Percentiles rank a stretch among this genome's conserved stretches.
Evolutionary conservation across 2,329 filamentous ascomycete species (phyloP).

Genomic region (Rhinocladiella mackenziei): DNA sequence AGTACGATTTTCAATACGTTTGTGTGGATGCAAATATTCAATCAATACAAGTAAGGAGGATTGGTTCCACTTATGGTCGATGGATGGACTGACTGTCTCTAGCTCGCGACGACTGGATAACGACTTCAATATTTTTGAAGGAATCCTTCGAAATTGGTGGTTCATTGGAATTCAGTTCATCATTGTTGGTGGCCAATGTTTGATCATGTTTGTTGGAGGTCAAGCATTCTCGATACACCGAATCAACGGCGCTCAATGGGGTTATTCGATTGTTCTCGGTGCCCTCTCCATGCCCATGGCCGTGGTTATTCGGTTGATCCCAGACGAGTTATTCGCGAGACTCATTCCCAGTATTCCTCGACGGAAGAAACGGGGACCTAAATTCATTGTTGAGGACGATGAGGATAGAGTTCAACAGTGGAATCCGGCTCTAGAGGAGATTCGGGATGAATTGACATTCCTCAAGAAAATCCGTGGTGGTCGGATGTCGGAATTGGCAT

Average conservation of each 20-base stretch:
- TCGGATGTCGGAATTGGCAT: conserved; percentile 56
- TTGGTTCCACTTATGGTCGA: neutral
- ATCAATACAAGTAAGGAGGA: conserved; percentile 54
- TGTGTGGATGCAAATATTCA: conserved; percentile 71
- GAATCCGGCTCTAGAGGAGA: conserved; percentile 60
- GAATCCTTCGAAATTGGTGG: conserved; percentile 54
- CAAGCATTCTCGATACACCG: conserved; percentile 51
- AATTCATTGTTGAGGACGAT: conserved; percentile 35
- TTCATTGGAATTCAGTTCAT: conserved; percentile 56
- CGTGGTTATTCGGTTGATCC: conserved; percentile 48
- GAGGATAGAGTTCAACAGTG: conserved; percentile 50
- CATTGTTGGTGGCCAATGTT: conserved; percentile 56
- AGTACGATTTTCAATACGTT: conserved; percentile 67
- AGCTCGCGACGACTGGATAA: conserved; percentile 59
- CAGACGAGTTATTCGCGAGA: conserved; percentile 47
- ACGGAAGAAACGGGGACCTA: conserved; percentile 20
- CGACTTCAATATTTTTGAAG: conserved; percentile 59
- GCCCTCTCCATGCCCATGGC: conserved; percentile 51
- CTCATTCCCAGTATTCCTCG: conserved; percentile 37
- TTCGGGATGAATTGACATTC: conserved; percentile 61
- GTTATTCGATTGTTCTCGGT: conserved; percentile 49
- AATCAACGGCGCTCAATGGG: conserved; percentile 53
- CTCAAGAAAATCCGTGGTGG: conserved; percentile 62
- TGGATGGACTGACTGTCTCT: conserved; percentile 7
- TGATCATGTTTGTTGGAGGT: conserved; percentile 57